Evolutionary conservation across 2,329 filamentous ascomycete genomes (phyloP).

Genomic region (Arthrobotrys conoides): DNA sequence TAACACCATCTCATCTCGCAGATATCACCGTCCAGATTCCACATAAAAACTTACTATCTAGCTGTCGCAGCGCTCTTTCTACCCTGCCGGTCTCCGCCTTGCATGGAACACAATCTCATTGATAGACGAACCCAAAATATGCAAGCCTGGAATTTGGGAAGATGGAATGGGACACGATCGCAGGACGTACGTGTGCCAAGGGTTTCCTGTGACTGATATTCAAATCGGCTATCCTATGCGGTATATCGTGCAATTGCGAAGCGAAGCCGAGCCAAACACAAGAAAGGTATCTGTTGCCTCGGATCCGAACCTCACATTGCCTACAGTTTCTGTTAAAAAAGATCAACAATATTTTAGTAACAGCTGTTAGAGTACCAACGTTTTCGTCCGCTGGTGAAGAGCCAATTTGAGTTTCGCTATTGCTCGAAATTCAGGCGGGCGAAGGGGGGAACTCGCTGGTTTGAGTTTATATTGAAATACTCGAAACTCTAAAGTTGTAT

Average conservation of each 20-base stretch:
- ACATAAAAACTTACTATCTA: not conserved
- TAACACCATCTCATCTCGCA: not conserved
- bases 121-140: not conserved
- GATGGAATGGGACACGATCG: constrained; percentile 22
- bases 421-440: not conserved
- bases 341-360: no score
- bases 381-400: constrained; percentile 16
- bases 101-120: not conserved
- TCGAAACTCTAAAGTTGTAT: no score
- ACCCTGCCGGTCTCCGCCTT: not conserved
- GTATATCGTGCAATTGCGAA: not conserved
- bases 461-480: not conserved
- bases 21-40: not conserved
- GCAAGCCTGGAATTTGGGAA: not conserved
- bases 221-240: constrained; percentile 15
- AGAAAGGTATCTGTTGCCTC: constrained; percentile 1
- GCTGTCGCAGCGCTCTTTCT: not conserved
- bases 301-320: not conserved
- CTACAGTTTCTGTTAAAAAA: no score
- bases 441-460: not conserved
- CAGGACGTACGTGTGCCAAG: constrained; percentile 18
- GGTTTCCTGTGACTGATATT: constrained; percentile 11
- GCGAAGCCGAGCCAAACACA: not conserved
- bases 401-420: constrained; percentile 21
- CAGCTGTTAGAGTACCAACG: not conserved